phyloP scores from a whole-genome alignment of 2,329 filamentous ascomycete species.

The Diaporthe eres region DNA sequence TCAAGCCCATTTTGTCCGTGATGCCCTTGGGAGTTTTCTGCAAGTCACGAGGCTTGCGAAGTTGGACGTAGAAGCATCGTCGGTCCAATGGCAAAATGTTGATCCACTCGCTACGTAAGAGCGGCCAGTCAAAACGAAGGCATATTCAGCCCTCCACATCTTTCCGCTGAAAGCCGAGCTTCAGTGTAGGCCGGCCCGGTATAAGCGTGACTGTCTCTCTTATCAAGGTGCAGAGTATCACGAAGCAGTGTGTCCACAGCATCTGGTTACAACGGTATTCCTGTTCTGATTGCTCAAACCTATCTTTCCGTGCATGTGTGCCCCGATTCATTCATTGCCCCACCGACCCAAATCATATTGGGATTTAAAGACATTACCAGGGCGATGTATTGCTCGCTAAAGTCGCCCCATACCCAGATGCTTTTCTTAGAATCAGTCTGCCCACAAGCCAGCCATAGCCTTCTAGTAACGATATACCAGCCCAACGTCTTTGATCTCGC shows the following conservation, averaged over 20 bases:
- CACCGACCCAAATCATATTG: not conserved
- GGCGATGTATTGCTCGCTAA: not conserved
- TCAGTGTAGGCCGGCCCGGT: conserved; percentile 14
- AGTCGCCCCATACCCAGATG: not conserved
- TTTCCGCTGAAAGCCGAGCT: conserved; percentile 31
- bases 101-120: conserved; percentile 10
- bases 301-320: conserved; percentile 15
- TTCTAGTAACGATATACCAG: not conserved
- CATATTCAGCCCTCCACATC: conserved; percentile 21
- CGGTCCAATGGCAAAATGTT: not conserved
- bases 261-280: not conserved
- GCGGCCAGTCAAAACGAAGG: conserved; percentile 6
- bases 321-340: conserved; percentile 8
- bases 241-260: not conserved
- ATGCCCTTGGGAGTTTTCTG: not conserved
- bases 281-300: conserved; percentile 25
- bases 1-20: not conserved
- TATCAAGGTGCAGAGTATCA: not conserved
- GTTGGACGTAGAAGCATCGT: not conserved
- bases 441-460: not conserved
- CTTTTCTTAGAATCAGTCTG: conserved; percentile 25
- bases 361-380: conserved; percentile 16
- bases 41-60: not conserved
- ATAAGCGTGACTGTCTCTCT: not conserved
- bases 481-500: not conserved